Base-by-base conservation (phyloP, 2,329 filamentous ascomycete genomes). In the Aspergillus floridensis region DNA sequence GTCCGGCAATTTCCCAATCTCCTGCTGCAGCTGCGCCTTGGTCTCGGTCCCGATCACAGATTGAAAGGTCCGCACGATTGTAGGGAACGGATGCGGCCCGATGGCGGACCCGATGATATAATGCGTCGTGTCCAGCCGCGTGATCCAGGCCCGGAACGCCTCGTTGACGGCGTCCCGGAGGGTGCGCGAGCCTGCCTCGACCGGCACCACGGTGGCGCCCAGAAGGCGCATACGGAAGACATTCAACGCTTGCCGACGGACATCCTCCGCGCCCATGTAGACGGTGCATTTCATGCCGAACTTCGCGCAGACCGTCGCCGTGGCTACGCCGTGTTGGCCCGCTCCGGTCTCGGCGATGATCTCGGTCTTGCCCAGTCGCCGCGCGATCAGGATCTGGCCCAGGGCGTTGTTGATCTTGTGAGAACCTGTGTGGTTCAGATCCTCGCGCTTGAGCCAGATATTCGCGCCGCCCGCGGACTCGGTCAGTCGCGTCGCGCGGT, bases 381-480 rank as follows among this genome's bases (percentile, higher is more conserved):
- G 84, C 0, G 95, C 95, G n/a, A 99, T 80, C 8, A 99, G 83
- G 51, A 96, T 86, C 75, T 98, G 95, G 1, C 95, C 95, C 1
- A 98, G 81, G 0, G 93, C 93, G 69, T 98, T 98, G 81, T 98
- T 98, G 82, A 98, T 97, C 84, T 98, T 98, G 83, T 98, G 93
- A 61, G 90, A 93, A 64, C 93, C 95, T 5, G 93, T 97, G 73
- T 97, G 93, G 77, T 98, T 98, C 59, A 98, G 80, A 73, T 98
- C 93, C 77, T 98, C 95, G 66, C 95, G 87, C 83, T 98, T 98
- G 63, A 99, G 80, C 88, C 93, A 99, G 80, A 99, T 96, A 69
- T 91, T 95, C 41, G 93, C 93, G 58, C 93, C 95, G 26, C 91
- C 91, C 46, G 90, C 92, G 71, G 93, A 80, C 72, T 93, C 88